Conservation (phyloP, 768 basidiomycete genomes). For the Russula abietina region DNA sequence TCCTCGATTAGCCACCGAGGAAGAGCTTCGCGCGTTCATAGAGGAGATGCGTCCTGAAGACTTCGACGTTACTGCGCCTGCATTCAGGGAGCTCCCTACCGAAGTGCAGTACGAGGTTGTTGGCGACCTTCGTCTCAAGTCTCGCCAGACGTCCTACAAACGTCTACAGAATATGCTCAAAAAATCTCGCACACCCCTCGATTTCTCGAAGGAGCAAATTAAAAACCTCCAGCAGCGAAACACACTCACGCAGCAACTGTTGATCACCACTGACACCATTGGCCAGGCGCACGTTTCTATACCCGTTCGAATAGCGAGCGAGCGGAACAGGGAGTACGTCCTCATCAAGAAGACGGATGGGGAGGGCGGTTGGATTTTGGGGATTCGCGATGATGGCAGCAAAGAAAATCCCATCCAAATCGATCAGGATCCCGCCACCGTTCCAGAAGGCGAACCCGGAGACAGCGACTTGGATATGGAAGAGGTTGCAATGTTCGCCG, state of each 20-base stretch:
- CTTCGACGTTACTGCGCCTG: conserved; percentile 84
- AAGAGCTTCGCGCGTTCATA: conserved; percentile 87
- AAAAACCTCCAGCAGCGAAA: conserved; percentile 85
- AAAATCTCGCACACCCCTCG: conserved; percentile 72
- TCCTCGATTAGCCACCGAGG: conserved; percentile 92
- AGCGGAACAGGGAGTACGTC: conserved; percentile 92
- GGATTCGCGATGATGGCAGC: conserved; percentile 83
- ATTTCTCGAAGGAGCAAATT: conserved; percentile 97
- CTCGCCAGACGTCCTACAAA: conserved; percentile 87
- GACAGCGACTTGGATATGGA: conserved; percentile 64
- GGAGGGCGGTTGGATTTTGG: conserved; percentile 91
- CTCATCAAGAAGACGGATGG: conserved; percentile 85
- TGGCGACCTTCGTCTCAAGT: conserved; percentile 90
- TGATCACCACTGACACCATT: conserved; percentile 88
- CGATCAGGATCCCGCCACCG: conserved; percentile 51
- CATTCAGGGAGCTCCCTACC: conserved; percentile 87
- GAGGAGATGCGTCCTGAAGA: conserved; percentile 96
- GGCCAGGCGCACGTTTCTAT: conserved; percentile 86
- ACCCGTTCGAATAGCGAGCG: conserved; percentile 90
- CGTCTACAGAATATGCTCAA: conserved; percentile 88
- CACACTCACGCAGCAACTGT: conserved; percentile 83
- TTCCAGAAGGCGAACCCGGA: conserved; percentile 28
- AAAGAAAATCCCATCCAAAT: conserved; percentile 80
- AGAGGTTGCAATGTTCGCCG: conserved; percentile 67
- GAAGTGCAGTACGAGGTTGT: conserved; percentile 98